A percentile compares a stretch with the other conserved stretches of the same genome.
Conservation (phyloP, 2,329 filamentous ascomycete genomes). For the Metarhizium anisopliae region DNA sequence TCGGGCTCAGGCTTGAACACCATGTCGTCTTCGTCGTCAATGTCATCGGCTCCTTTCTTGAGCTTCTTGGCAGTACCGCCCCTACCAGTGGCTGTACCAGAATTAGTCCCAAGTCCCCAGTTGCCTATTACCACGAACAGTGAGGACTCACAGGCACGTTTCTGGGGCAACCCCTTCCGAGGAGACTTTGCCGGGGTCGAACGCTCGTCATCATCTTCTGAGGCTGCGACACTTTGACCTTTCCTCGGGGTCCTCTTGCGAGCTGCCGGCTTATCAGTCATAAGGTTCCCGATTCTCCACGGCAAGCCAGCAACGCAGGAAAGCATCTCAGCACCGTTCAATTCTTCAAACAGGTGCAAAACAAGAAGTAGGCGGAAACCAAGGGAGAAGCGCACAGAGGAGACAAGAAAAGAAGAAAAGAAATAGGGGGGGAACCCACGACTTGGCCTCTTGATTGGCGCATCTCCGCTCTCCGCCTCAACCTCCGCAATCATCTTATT, state of each 20-base stretch:
- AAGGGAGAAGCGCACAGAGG: background rate
- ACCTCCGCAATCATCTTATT: slow-evolving; percentile 27
- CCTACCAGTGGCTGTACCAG: background rate
- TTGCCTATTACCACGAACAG: background rate
- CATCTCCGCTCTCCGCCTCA: slow-evolving; percentile 13
- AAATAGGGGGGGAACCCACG: slow-evolving; percentile 11
- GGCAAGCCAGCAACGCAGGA: no score
- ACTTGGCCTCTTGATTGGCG: slow-evolving; percentile 10
- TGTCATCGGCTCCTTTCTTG: background rate
- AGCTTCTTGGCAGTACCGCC: background rate
- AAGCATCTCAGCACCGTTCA: no score
- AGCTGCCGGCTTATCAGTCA: background rate
- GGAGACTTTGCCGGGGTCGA: background rate
- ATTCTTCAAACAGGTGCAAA: no score
- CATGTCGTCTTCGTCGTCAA: background rate
- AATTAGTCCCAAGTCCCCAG: background rate
- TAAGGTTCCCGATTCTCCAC: background rate
- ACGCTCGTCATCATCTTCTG: background rate
- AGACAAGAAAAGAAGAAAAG: background rate
- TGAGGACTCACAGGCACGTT: background rate
- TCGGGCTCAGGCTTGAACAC: background rate
- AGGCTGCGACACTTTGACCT: background rate
- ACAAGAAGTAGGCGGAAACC: no score
- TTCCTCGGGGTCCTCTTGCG: background rate
- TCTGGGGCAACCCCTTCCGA: background rate